These are phyloP conservation scores for Nephelium lappaceum DNA, from an alignment of 345 rosid species.

Conservation along the genomic window DNA sequence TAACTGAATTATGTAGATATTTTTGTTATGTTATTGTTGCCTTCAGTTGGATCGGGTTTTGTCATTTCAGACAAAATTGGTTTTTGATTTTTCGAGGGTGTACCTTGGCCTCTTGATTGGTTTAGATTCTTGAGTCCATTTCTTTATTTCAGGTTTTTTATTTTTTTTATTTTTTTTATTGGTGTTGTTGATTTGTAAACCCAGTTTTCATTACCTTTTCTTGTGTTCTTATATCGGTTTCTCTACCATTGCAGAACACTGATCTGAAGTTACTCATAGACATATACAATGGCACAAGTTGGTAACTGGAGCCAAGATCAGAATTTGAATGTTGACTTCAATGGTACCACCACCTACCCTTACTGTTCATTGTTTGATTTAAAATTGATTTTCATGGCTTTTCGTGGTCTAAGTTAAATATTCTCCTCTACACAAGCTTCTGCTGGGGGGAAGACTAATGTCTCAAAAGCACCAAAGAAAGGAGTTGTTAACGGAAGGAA, in stretches of 20 bases:
- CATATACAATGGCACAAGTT: slow-evolving; percentile 37
- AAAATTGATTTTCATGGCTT: not conserved
- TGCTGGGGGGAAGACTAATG: slow-evolving; percentile 34
- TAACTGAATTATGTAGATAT: too few species aligned
- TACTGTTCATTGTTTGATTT: not conserved
- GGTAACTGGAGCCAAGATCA: slow-evolving; percentile 43
- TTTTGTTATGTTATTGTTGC: too few species aligned
- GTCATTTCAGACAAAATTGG: not conserved
- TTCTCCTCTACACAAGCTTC: slow-evolving; percentile 29
- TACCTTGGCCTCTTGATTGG: not conserved
- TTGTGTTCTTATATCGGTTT: not conserved
- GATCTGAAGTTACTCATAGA: not conserved
- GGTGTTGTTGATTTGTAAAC: not conserved
- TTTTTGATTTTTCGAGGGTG: not conserved
- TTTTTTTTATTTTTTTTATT: not conserved
- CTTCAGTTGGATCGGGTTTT: too few species aligned
- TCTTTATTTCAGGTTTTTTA: not conserved
- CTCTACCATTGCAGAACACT: slow-evolving; percentile 17
- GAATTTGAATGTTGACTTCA: slow-evolving; percentile 35
- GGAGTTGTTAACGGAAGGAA: slow-evolving; percentile 52
- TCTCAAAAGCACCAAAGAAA: slow-evolving; percentile 35
- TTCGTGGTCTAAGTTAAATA: slow-evolving; percentile 3
- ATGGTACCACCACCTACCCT: slow-evolving; percentile 22
- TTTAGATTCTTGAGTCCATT: not conserved
- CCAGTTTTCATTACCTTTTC: not conserved